Evolutionary conservation across 441 rosid species (phyloP).

Genomic region (Macaranga tanarius): DNA sequence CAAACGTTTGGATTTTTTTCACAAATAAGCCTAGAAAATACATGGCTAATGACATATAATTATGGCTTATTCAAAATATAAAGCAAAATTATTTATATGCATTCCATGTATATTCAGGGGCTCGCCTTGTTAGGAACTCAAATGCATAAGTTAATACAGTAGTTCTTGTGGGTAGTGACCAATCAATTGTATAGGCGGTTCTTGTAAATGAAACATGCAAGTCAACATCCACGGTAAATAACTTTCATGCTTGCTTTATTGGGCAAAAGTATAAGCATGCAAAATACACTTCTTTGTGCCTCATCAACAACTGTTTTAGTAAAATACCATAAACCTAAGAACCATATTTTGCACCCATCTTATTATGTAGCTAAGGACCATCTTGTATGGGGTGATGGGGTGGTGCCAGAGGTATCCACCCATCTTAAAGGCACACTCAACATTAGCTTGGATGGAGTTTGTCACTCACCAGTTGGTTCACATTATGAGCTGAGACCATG

Average conservation of each 20-base stretch:
- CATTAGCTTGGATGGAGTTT: no score
- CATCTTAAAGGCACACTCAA: no score
- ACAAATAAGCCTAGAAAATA: no score
- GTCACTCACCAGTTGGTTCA: no score
- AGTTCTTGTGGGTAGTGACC: constrained; percentile 37
- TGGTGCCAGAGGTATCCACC: no score
- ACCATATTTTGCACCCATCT: no score
- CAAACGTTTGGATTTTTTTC: no score
- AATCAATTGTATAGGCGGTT: constrained; percentile 45
- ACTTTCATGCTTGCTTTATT: constrained; percentile 67
- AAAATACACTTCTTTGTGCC: background rate
- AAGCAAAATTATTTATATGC: background rate
- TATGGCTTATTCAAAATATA: background rate
- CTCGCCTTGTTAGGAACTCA: constrained; percentile 45
- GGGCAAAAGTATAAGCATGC: constrained; percentile 99
- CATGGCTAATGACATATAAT: background rate
- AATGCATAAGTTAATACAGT: constrained; percentile 37
- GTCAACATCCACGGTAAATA: constrained; percentile 29
- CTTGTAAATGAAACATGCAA: constrained; percentile 34
- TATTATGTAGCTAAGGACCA: no score
- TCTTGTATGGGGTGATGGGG: no score
- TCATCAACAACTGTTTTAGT: background rate
- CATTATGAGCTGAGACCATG: no score
- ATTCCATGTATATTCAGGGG: constrained; percentile 77
- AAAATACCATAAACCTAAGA: background rate